A percentile compares a stretch with the other conserved stretches of the same genome.
phyloP scores from a whole-genome alignment of 1,284 basidiomycete genomes.

The Cutaneotrichosporon dermatis region DNA sequence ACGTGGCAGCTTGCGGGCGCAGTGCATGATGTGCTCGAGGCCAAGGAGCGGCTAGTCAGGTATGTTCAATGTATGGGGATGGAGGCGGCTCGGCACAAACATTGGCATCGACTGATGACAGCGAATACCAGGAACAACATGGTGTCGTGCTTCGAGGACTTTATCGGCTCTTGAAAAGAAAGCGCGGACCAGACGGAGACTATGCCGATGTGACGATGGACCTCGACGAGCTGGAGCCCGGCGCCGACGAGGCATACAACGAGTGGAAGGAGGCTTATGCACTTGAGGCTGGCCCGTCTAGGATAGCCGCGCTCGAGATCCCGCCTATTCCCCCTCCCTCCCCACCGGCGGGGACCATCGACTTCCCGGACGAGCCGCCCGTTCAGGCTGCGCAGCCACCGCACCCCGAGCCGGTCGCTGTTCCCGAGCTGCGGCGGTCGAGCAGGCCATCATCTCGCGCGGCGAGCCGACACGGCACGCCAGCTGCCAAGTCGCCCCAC shows the following conservation, averaged over 20 bases:
- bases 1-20: conserved; percentile 27
- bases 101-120: conserved; percentile 1
- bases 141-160: conserved; percentile 29
- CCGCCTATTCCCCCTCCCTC: conserved; percentile 33
- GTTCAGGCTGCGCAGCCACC: background rate
- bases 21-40: conserved; percentile 28
- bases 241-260: conserved; percentile 23
- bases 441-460: conserved; percentile 6
- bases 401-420: background rate
- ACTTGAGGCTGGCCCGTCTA: conserved; percentile 30
- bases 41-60: conserved; percentile 24
- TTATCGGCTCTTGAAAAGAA: conserved; percentile 31
- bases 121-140: conserved; percentile 29
- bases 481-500: conserved; percentile 6
- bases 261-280: conserved; percentile 32
- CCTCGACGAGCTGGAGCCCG: conserved; percentile 17
- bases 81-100: no score
- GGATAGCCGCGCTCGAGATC: conserved; percentile 26
- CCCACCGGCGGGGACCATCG: conserved; percentile 28
- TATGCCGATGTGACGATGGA: conserved; percentile 25
- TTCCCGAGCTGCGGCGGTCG: background rate
- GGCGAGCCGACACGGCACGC: conserved; percentile 10
- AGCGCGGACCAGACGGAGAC: conserved; percentile 14
- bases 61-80: conserved; percentile 10
- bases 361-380: conserved; percentile 36